Evolutionary conservation across 768 basidiomycete species (phyloP), one percentile per base, ranked within the genome.

Genomic region (Tylopilus rubrobrunneus): DNA sequence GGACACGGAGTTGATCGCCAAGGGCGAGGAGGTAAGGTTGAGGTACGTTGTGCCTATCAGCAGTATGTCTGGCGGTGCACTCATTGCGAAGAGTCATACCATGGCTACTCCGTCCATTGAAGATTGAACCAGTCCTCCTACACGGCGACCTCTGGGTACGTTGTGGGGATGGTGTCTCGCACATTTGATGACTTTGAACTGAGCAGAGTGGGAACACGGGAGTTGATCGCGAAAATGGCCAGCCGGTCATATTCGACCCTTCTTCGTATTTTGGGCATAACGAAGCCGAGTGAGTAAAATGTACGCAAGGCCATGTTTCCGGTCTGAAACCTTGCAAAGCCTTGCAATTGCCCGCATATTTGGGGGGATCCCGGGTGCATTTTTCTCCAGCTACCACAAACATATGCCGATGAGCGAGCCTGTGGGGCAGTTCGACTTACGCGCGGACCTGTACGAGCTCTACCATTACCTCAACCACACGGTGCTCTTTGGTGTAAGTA

Each of bases 401-500:
- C 55, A 82, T 58, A 71, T 77, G 28, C 84, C 85, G 0, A 89
- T 84, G 65, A 75, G 84, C 1, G 78, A 84, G 33, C 89, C 89
- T 6, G 75, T 74, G 4, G 77, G 78, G 4, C 78, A 90, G 62
- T 90, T 87, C 62, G 74, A 76, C 28, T 73, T 83, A 36, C 78
- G 89, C 33, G 76, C 69, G 31, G 80, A 86, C 48, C 68, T 91
- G n/a, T 91, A 92, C 59, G 81, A 89, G 66, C 69, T 91, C 27
- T 92, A 87, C 57, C 89, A 92, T 68, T 89, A 89, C 62, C 71
- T 91, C 58, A 92, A 92, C 60, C 89, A 92, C 62, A 88, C 89
- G 0, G 71, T 88, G 5, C 66, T 92, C 5, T 91, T 91, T 62
- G 87, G 87, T 55, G 89, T 89, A 63, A 72, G 85, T 73, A 9